Evolutionary conservation across 441 rosid genomes (phyloP).

Genomic region (Breynia disticha): DNA sequence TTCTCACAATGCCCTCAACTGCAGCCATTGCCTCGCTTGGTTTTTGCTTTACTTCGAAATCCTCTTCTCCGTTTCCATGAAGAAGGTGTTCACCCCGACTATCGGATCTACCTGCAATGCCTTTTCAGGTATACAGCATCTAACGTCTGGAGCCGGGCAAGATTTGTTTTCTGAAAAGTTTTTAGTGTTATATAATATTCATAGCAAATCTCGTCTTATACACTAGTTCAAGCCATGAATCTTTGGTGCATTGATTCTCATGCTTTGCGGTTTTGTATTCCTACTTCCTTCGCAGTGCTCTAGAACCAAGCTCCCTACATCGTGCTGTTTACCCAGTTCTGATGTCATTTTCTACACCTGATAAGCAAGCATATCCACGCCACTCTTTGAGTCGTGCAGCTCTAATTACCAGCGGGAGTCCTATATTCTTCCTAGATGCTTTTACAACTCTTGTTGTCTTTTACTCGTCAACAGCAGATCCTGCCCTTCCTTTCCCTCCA

Average conservation of each 20-base stretch:
- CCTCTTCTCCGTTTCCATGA: slow-evolving; percentile 92
- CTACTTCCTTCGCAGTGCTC: slow-evolving; percentile 42
- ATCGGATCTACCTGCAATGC: slow-evolving; percentile 86
- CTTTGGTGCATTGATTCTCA: not conserved
- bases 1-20: slow-evolving; percentile 91
- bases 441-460: slow-evolving; percentile 78
- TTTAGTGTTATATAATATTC: not conserved
- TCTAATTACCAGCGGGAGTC: slow-evolving; percentile 87
- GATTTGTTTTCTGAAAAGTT: not conserved
- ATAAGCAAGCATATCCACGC: slow-evolving; percentile 82
- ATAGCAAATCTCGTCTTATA: not conserved
- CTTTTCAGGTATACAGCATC: slow-evolving; percentile 69
- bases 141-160: not conserved
- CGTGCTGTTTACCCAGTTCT: slow-evolving; percentile 78
- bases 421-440: slow-evolving; percentile 92
- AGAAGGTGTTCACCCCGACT: slow-evolving; percentile 98
- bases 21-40: slow-evolving; percentile 70
- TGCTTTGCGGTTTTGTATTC: not conserved
- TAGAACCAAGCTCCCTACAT: slow-evolving; percentile 87
- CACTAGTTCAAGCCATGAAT: not conserved
- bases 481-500: slow-evolving; percentile 80
- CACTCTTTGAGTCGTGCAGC: slow-evolving; percentile 92
- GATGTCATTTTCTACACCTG: slow-evolving; percentile 69
- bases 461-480: slow-evolving; percentile 86
- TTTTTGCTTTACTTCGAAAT: slow-evolving; percentile 88